Base-by-base conservation (phyloP, 192 early-diverging fungal genomes). In the Linderina pennispora region DNA sequence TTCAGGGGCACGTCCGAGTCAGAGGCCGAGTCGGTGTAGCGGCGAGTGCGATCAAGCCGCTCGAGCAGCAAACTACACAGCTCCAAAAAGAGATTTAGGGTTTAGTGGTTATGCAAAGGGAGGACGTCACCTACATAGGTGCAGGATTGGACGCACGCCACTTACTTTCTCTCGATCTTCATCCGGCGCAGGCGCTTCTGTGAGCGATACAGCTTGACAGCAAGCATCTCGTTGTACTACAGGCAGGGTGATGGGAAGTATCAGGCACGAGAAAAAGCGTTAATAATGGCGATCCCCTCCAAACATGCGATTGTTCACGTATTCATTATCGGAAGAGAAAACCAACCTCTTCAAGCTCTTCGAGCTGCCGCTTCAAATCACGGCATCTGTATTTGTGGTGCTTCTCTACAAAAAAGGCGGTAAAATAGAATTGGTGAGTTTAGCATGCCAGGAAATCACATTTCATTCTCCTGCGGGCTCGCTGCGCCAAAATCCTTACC, bases 311-410 rank as follows among this genome's bases (percentile, higher is more conserved):
- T n/a, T n/a, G n/a, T n/a, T n/a, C n/a, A n/a, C n/a, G n/a, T n/a
- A n/a, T n/a, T n/a, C n/a, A n/a, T n/a, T n/a, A n/a, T n/a, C n/a
- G n/a, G n/a, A n/a, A n/a, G n/a, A n/a, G n/a, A n/a, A n/a, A n/a
- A n/a, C n/a, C n/a, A n/a, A 40, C 38, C 38, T 61, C 69, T 23
- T 72, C 69, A 14, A 72, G 69, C 58, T 72, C 69, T 33, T 61
- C 62, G 28, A 72, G 57, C 45, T 72, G 69, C 22, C 62, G 69
- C 53, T 59, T 60, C 49, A 72, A 47, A 34, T 72, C 69, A 32
- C 62, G 56, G 39, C 69, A 72, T 20, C 62, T 56, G 54, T 72
- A 72, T 36, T 72, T 72, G 61, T 72, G 68, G 43, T 62, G 69
- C 45, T 65, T 65, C 22, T 73, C 69, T 73, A 73, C 43, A 45